Conservation (phyloP, 768 basidiomycete species). For the Nevesoporus exiguus region DNA sequence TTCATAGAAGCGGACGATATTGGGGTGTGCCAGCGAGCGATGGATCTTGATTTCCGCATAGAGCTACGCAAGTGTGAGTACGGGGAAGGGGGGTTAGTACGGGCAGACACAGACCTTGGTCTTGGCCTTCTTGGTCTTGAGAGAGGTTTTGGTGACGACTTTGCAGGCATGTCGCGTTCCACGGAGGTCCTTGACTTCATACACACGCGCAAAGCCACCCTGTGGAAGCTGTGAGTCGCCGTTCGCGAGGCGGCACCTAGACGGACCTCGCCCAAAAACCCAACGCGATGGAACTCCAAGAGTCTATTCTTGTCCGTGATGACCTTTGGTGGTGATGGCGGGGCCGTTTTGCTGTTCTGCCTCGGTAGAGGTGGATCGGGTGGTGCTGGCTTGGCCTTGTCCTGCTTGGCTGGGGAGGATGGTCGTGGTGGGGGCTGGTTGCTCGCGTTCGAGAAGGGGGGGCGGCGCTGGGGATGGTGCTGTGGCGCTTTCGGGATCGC, state of each 20-base stretch:
- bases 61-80: constrained; percentile 48
- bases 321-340: constrained; percentile 75
- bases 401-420: constrained; percentile 36
- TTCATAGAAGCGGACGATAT: constrained; percentile 88
- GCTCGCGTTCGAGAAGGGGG: constrained; percentile 43
- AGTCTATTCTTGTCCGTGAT: constrained; percentile 62
- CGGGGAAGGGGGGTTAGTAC: not conserved
- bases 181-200: constrained; percentile 78
- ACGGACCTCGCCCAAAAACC: constrained; percentile 83
- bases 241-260: not conserved
- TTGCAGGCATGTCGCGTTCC: constrained; percentile 80
- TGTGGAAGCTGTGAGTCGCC: constrained; percentile 17
- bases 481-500: constrained; percentile 35
- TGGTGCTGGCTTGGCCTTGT: constrained; percentile 38
- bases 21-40: constrained; percentile 83
- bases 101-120: constrained; percentile 65
- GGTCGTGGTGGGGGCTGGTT: constrained; percentile 31
- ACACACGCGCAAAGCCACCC: constrained; percentile 97
- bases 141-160: constrained; percentile 87
- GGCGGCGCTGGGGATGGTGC: constrained; percentile 33
- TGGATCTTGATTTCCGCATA: constrained; percentile 99
- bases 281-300: constrained; percentile 64
- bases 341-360: constrained; percentile 79
- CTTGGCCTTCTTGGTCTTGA: constrained; percentile 95
- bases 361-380: constrained; percentile 68